phyloP scores from a whole-genome alignment of 352 stramenopile species.

The Pythium plurisporium region DNA sequence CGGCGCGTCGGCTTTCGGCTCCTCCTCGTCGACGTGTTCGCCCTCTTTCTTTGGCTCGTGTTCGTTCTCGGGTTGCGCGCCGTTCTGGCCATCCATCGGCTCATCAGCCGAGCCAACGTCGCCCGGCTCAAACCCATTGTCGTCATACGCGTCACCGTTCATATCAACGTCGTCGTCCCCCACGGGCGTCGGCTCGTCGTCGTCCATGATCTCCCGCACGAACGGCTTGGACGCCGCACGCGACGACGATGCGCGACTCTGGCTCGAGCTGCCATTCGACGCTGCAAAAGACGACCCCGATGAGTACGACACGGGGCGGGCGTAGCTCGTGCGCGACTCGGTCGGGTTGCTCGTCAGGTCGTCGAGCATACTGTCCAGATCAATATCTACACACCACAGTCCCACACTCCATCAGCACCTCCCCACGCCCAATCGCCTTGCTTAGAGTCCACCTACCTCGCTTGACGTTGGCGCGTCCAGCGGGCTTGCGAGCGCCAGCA shows the following conservation, averaged over 20 bases:
- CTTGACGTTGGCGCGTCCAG: constrained; percentile 34
- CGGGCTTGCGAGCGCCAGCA: constrained; percentile 20
- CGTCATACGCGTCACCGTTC: constrained; percentile 7
- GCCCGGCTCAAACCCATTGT: constrained; percentile 16
- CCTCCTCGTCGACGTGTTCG: constrained; percentile 9
- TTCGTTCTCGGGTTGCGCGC: constrained; percentile 27
- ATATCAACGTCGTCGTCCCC: constrained; percentile 3
- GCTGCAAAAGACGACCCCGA: constrained; percentile 27
- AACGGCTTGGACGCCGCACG: background rate
- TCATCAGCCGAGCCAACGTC: constrained; percentile 1
- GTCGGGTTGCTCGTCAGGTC: constrained; percentile 83
- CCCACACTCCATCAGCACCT: background rate
- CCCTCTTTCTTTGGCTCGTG: constrained; percentile 29
- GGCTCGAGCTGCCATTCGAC: background rate
- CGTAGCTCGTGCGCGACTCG: constrained; percentile 47
- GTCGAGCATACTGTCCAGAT: constrained; percentile 83
- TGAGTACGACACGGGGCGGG: constrained; percentile 54
- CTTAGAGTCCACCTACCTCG: constrained; percentile 20
- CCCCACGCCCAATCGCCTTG: background rate
- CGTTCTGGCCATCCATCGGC: constrained; percentile 22
- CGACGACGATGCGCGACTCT: background rate
- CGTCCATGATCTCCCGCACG: constrained; percentile 17
- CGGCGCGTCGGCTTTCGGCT: constrained; percentile 12
- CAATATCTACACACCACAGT: constrained; percentile 47
- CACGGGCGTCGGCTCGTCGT: constrained; percentile 2